Evolutionary conservation across 2,329 filamentous ascomycete genomes (phyloP).

Genomic region (Diaporthe capsici): DNA sequence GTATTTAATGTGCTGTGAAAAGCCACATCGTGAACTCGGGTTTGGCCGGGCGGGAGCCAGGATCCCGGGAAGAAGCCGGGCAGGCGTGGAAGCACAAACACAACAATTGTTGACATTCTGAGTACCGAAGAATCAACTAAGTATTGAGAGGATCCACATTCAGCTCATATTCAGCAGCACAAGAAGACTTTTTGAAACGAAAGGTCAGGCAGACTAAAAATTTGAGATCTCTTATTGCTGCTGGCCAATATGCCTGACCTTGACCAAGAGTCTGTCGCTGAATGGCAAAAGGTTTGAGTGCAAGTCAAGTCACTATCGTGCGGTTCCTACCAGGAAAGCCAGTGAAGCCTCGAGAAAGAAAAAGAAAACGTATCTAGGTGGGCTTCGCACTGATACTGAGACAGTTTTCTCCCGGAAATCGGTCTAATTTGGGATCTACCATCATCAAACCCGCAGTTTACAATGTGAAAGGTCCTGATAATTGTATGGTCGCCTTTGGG

Average conservation of each 20-base stretch:
- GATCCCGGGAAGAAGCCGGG: conserved; percentile 10
- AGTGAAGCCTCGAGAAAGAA: neutral
- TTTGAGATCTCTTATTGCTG: neutral
- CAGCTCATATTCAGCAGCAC: neutral
- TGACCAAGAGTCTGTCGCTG: no score
- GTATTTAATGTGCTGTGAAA: neutral
- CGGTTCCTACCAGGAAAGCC: no score
- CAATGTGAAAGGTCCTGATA: no score
- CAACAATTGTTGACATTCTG: neutral
- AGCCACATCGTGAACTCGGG: neutral
- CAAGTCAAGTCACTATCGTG: neutral
- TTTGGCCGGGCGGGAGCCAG: neutral
- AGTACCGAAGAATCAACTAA: neutral
- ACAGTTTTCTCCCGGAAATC: no score
- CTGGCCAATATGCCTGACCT: no score
- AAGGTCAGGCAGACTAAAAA: neutral
- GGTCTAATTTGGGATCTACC: no score
- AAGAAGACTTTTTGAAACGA: neutral
- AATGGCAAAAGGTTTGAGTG: no score
- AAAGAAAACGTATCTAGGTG: no score
- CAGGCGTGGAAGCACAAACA: neutral
- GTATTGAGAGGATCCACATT: neutral
- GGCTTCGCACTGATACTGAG: no score
- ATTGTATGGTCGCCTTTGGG: no score
- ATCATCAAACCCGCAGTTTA: no score